Evolutionary conservation across 805 yeast species (phyloP), one percentile per base, ranked within the genome.

Genomic region (Yarrowia osloensis): DNA sequence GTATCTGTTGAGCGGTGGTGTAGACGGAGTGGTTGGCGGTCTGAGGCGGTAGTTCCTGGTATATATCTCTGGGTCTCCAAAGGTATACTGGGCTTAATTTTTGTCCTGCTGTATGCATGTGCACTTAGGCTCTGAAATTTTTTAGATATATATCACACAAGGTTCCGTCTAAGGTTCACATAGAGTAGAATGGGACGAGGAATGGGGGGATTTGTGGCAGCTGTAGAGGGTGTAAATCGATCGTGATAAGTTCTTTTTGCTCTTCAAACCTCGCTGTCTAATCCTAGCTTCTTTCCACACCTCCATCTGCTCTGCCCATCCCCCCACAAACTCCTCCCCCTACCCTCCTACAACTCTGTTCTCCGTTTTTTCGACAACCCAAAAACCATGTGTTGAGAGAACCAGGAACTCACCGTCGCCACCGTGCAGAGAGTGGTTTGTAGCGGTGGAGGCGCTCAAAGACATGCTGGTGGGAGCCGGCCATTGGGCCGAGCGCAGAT

Each of bases 41-140:
- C 8, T 5, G 22, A n/a, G 8, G 42, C 42, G 21, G 29, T 12
- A 5, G 49, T 29, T 44, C 19, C 7, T 22, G 49, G 29, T 24
- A 44, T 24, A 52, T 35, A 35, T 24, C 22, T 50, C 29, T n/a
- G 39, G 33, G 61, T 26, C 50, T 46, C 31, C 50, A 46, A n/a
- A 46, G 50, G 15, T 46, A 21, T 24, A 24, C 33, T 24, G 42
- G 31, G 40, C 46, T 54, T 54, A 54, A 54, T 54, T 54, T 54
- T 54, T 54, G 44, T 35, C 39, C 59, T 24, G 33, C 44, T 37
- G 44, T 46, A 57, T 57, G 63, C 63, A 57, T 40, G 49, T 57
- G 49, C 49, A 40, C 49, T 57, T 57, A 40, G 63, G 49, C 63
- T 57, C 49, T 57, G 63, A 57, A 57, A 57, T 57, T 57, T 57